Evolutionary conservation across 2,329 filamentous ascomycete species (phyloP).

Genomic region (Phialophora chinensis): DNA sequence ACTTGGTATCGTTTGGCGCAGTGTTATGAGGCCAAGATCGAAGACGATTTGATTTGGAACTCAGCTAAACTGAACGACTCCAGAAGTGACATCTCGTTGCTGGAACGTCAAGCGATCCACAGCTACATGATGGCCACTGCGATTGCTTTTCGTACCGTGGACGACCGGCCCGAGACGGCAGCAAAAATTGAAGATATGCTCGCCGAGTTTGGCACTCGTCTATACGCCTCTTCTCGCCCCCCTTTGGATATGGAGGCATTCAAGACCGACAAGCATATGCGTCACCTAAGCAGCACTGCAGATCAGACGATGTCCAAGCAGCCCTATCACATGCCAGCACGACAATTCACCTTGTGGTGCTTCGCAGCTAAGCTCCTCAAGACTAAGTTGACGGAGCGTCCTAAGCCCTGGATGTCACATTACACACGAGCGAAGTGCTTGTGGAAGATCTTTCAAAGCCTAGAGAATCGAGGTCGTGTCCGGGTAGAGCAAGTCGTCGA

Average conservation of each 20-base stretch:
- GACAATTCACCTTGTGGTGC: slow-evolving; percentile 67
- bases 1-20: slow-evolving; percentile 89
- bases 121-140: slow-evolving; percentile 76
- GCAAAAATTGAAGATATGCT: slow-evolving; percentile 69
- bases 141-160: slow-evolving; percentile 63
- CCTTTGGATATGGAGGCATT: slow-evolving; percentile 73
- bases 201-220: slow-evolving; percentile 69
- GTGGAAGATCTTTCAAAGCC: slow-evolving; percentile 68
- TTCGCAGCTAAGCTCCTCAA: slow-evolving; percentile 67
- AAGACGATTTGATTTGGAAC: slow-evolving; percentile 86
- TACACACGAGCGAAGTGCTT: slow-evolving; percentile 74
- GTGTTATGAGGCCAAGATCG: slow-evolving; percentile 84
- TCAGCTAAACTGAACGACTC: slow-evolving; percentile 91
- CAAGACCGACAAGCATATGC: slow-evolving; percentile 64
- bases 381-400: slow-evolving; percentile 63
- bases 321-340: slow-evolving; percentile 62
- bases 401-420: slow-evolving; percentile 69
- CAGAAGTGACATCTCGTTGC: slow-evolving; percentile 72
- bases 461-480: slow-evolving; percentile 48
- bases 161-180: slow-evolving; percentile 59
- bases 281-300: slow-evolving; percentile 63
- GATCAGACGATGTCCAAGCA: slow-evolving; percentile 61
- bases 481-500: slow-evolving; percentile 59
- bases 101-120: slow-evolving; percentile 81
- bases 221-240: slow-evolving; percentile 72